A percentile compares a stretch with the other conserved stretches of the same genome.
Conservation (phyloP, 164 flowering plant species). For the Echeveria elegans region DNA sequence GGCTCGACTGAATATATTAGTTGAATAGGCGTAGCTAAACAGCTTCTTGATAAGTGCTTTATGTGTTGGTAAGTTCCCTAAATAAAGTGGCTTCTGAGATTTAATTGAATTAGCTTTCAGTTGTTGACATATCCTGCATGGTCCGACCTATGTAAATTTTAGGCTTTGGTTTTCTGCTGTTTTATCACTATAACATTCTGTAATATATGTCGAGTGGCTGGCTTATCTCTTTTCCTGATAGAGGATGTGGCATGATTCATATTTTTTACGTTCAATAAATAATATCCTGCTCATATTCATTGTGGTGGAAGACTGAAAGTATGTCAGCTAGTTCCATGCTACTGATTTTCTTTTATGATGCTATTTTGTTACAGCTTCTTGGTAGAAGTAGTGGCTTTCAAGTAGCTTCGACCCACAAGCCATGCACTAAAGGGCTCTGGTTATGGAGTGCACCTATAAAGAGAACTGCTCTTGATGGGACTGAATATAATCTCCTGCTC, state of each 20-base stretch:
- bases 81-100: no score
- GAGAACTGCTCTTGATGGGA: slow-evolving; percentile 93
- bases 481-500: slow-evolving; percentile 83
- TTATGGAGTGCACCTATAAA: slow-evolving; percentile 93
- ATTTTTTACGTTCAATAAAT: background rate
- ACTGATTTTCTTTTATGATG: background rate
- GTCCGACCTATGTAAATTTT: background rate
- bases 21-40: background rate
- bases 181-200: background rate
- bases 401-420: slow-evolving; percentile 93
- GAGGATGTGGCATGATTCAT: background rate
- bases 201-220: background rate
- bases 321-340: background rate
- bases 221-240: background rate
- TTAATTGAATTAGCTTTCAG: no score
- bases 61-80: no score
- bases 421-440: slow-evolving; percentile 99
- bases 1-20: background rate
- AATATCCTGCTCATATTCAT: background rate
- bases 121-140: no score
- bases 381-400: slow-evolving; percentile 97
- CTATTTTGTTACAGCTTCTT: slow-evolving; percentile 54
- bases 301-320: background rate
- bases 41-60: no score
- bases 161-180: background rate